Percentiles rank a stretch among this genome's conserved stretches.
phyloP scores from a whole-genome alignment of 2,329 filamentous ascomycete species.

The Lachnellula hyalina region DNA sequence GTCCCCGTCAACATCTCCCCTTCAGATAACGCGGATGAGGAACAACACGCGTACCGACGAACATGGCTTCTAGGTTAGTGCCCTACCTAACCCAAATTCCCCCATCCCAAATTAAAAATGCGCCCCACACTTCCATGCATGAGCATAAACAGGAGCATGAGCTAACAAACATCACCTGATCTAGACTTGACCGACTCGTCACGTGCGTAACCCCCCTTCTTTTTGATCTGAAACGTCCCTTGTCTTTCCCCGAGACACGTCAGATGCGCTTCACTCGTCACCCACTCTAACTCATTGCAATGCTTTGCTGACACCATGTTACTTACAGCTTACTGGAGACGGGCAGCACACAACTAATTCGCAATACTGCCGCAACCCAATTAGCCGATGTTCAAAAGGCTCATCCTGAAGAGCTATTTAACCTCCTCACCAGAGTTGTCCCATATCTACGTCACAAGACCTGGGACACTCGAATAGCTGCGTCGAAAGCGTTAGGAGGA shows the following conservation, averaged over 20 bases:
- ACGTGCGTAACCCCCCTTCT: slow-evolving; percentile 56
- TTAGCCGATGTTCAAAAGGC: slow-evolving; percentile 97
- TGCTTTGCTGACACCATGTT: slow-evolving; percentile 14
- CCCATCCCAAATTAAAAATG: neutral
- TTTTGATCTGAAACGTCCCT: neutral
- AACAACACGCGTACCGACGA: slow-evolving; percentile 20
- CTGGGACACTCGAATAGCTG: slow-evolving; percentile 93
- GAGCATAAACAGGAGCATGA: neutral
- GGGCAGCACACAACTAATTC: slow-evolving; percentile 90
- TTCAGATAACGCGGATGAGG: slow-evolving; percentile 22
- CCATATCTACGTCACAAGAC: slow-evolving; percentile 92
- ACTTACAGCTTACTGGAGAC: slow-evolving; percentile 80
- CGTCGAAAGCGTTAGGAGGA: slow-evolving; percentile 88
- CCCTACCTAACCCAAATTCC: neutral
- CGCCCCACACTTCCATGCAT: neutral
- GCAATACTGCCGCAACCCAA: slow-evolving; percentile 95
- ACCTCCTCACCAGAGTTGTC: slow-evolving; percentile 87
- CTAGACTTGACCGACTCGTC: slow-evolving; percentile 76
- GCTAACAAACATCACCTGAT: slow-evolving; percentile 23
- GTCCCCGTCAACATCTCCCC: slow-evolving; percentile 1
- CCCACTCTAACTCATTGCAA: neutral
- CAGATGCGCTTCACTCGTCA: neutral
- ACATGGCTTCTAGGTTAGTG: slow-evolving; percentile 32
- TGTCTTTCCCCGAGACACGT: neutral
- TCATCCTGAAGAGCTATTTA: slow-evolving; percentile 96